phyloP scores from a whole-genome alignment of 768 basidiomycete genomes.

The Nidularia sp. region DNA sequence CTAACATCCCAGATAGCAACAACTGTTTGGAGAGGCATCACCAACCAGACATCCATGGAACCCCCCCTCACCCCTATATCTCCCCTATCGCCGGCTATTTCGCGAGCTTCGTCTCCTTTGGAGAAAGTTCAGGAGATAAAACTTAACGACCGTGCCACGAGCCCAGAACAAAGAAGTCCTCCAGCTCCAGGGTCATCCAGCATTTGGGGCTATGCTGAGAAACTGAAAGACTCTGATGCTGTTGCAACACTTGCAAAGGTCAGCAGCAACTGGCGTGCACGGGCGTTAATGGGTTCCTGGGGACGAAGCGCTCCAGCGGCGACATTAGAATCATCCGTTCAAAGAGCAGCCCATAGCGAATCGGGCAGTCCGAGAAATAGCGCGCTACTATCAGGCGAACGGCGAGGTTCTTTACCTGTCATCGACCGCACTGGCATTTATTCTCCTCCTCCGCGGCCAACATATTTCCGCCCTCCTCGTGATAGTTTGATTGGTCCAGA shows the following conservation, averaged over 20 bases:
- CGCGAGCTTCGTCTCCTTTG: constrained; percentile 14
- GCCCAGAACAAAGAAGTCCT: constrained; percentile 7
- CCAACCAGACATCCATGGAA: constrained; percentile 72
- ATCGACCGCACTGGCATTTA: constrained; percentile 30
- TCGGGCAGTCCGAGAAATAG: constrained; percentile 4
- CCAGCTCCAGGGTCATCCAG: constrained; percentile 25
- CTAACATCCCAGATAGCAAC: constrained; percentile 52
- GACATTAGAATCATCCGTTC: not conserved
- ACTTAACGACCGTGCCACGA: too few species aligned
- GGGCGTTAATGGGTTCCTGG: constrained; percentile 47
- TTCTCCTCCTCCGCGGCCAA: constrained; percentile 55
- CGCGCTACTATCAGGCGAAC: constrained; percentile 7
- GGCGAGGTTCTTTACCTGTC: constrained; percentile 36
- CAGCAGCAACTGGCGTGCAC: constrained; percentile 74
- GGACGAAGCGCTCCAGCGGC: constrained; percentile 7
- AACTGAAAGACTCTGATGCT: constrained; percentile 69
- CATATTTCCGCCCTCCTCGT: constrained; percentile 52
- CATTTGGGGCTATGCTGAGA: constrained; percentile 72
- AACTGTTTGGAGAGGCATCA: constrained; percentile 75
- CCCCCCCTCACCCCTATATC: constrained; percentile 6
- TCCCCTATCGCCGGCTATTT: constrained; percentile 5
- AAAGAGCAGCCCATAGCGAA: constrained; percentile 2
- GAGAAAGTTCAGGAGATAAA: constrained; percentile 5
- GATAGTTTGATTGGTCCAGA: constrained; percentile 42
- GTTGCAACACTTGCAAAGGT: constrained; percentile 68